Base-by-base conservation (phyloP, 768 basidiomycete genomes). In the Macrolepiota fuliginosa region DNA sequence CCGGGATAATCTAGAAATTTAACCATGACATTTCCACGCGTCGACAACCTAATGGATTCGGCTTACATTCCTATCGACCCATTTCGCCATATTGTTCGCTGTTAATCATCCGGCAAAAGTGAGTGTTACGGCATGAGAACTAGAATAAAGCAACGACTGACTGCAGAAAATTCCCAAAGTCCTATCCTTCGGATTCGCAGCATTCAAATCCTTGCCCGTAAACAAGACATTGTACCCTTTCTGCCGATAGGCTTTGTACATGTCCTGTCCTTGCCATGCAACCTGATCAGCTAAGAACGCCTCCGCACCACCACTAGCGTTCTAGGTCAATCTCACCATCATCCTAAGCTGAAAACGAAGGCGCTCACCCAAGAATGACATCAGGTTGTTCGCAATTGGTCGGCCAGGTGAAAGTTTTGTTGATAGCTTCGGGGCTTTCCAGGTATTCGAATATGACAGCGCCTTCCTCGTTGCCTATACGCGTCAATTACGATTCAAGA, bases 91-190 rank as follows among this genome's bases (percentile, higher is more conserved):
- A 58, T 46, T 50, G 9, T 46, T 39, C 9, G 29, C 57, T 58
- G 24, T 54, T 6, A 50, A 42, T 42, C 22, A 40, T 22, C 22
- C n/a, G n/a, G 36, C 39, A 15, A 58, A 54, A 29, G 22, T 59
- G 40, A 63, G 47, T 46, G n/a, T 27, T n/a, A 22, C 22, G 58
- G 7, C 2, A 12, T 29, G 7, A 58, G 13, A 1, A 22, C n/a
- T 13, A 37, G 32, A 32, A 37, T 46, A 22, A 22, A 10, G 15
- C 50, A n/a, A 6, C 22, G 2, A 45, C 29, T 45, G 19, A 61
- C 75, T 70, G 1, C 75, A 77, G 68, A 80, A 80, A 60, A 80
- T 79, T 35, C 79, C 79, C n/a, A 80, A 69, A 0, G 74, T 72
- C 68, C 77, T 79, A 47, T 74, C 67, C 32, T 72, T 73, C 54